Base-by-base conservation (phyloP, 176 grass and related monocot genomes). In the Musa schizocarpa region DNA sequence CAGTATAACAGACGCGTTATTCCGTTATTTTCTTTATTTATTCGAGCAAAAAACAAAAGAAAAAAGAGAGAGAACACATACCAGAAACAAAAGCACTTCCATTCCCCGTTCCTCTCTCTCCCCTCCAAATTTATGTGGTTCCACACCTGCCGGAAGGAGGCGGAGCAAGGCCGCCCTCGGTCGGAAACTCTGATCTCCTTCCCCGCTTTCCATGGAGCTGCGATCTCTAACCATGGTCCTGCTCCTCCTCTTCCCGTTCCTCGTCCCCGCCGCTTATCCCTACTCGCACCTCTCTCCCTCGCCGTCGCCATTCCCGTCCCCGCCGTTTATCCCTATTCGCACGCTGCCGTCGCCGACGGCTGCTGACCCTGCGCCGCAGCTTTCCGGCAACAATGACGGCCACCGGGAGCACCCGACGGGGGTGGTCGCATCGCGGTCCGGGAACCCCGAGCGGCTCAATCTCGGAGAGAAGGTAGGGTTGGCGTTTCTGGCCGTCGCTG, bases 61-160 rank as follows among this genome's bases (percentile, higher is more conserved):
- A 21, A 59, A 17, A 4, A 61, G 1, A 1, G 6, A n/a, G 16
- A 5, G 17, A 61, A 21, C 9, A 14, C 57, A 1, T 57, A 57
- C 13, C 55, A 16, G 4, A 61, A 3, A 61, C 17, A 21, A 9
- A 43, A 5, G 34, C 34, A 43, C 34, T 61, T 61, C 57, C 57
- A 8, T 19, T 61, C 17, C 57, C 57, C 16, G 0, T 58, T 11
- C 0, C 66, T n/a, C 72, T 55, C n/a, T 3, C 48, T 0, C 53
- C 52, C 24, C 22, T 13, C 22, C 24, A 1, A 48, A 29, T 59
- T 75, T 61, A 59, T 61, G 73, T 13, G 54, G 73, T 59, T 49
- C 55, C 27, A 16, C 29, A 34, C 25, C 27, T 53, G 55, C 25
- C 73, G 73, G 54, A 61, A 75, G 54, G 73, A 58, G 73, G 73